Base-by-base conservation (phyloP, 2,329 filamentous ascomycete species). In the Pseudopyricularia javanii region DNA sequence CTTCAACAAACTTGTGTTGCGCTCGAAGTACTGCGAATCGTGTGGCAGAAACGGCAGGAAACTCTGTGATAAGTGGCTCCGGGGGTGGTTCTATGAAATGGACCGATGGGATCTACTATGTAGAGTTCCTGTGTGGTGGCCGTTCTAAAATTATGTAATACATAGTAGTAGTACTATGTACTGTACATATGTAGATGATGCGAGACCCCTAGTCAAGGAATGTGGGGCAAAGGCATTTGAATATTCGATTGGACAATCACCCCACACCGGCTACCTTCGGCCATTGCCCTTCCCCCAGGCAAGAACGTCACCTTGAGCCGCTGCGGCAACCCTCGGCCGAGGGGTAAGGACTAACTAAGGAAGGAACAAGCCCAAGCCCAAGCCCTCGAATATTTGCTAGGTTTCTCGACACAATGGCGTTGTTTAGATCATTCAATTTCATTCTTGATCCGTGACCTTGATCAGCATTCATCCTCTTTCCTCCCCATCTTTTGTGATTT, bases 401-500 rank as follows among this genome's bases (percentile, higher is more conserved):
- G 28, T 30, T 45, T 20, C 40, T 45, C 40, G 20, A 45, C 40
- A 20, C 26, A 49, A 32, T 32, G 7, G 47, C 35, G 35, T 30
- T 30, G 40, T 45, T 45, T 45, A 12, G 22, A 22, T 45, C 20
- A 20, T 45, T 45, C 24, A 22, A 14, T 45, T 45, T 45, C 9
- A 45, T 45, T 22, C 9, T 45, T 30, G 47, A 49, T 15, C 14
- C 28, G 47, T 33, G 26, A 49, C 30, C 30, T 64, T 63, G 55
- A 72, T 24, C 40, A 26, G 48, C 30, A 12, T 54, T 26, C 7
- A 40, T 50, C 20, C 49, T 43, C 22, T 22, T 32, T 50, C 24
- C 7, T 26, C 2, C 11, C 40, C 20, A 3, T 45, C 40, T 12
- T 24, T 45, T 20, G 22, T 45, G 22, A 22, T 45, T 11, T 43